Base-by-base conservation (phyloP, 495 filamentous ascomycete genomes). In the Penicillium soppii region DNA sequence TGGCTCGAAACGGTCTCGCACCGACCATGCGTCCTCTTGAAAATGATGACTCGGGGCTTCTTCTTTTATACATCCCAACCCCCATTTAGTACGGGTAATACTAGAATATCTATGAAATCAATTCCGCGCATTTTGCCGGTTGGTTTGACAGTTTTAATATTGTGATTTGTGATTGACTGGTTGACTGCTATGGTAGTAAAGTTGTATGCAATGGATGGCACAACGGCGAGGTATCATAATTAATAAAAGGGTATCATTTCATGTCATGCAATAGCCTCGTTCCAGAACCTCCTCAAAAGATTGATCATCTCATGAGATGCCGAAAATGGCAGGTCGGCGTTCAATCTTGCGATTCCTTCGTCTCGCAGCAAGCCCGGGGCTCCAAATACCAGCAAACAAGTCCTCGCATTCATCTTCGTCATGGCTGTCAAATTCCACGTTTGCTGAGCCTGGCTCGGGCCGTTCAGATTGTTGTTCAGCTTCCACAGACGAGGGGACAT, bases 401-500 rank as follows among this genome's bases (percentile, higher is more conserved):
- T 96, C 92, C 61, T 97, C 92, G 54, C 92, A 95, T 71, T 97
- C 92, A 43, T 95, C 90, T 61, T 96, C 91, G 65, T 97, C 92
- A 41, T 91, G 84, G 52, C 84, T 89, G 71, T 97, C 90, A 65
- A 96, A 96, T 46, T 90, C 83, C 3, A 90, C 62, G 44, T 67
- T 69, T 9, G 69, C 63, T 8, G 33, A 22, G 21, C 2, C 17
- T 22, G 20, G 23, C 60, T 59, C 43, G 58, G 52, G 4, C 58
- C 43, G n/a, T 26, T 43, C n/a, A 13, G 25, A 4, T 19, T 7
- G 37, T 3, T 13, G 15, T 42, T 26, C n/a, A 22, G 40, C 33
- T 32, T 30, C 5, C 3, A 12, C 22, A 4, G n/a, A 3, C n/a
- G 21, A 22, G 27, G 21, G 20, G 3, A 47, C 26, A 29, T 41